Conservation (phyloP, 768 basidiomycete species). For the Podaxis sp. region DNA sequence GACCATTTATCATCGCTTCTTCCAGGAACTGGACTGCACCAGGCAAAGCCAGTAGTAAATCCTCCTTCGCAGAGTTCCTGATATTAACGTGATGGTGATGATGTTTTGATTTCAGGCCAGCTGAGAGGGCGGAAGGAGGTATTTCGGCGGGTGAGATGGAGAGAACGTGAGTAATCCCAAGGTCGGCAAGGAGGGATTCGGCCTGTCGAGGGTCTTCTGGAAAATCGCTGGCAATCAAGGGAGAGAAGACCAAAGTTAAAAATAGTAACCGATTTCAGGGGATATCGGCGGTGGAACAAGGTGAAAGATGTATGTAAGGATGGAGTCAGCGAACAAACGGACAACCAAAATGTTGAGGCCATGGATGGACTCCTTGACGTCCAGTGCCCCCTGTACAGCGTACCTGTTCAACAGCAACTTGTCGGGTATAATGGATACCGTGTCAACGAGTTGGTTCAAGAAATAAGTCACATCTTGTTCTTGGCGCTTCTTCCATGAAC, state of each 20-base stretch:
- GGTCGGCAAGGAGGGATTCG: conserved; percentile 47
- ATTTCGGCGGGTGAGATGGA: conserved; percentile 54
- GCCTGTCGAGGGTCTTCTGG: conserved; percentile 52
- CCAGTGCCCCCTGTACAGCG: conserved; percentile 4
- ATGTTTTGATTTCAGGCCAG: conserved; percentile 26
- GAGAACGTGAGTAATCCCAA: conserved; percentile 54
- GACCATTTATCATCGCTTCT: conserved; percentile 40
- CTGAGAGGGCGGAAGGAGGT: conserved; percentile 28
- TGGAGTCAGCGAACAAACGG: background rate
- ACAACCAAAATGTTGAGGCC: background rate
- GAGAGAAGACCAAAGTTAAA: background rate
- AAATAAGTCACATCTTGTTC: conserved; percentile 53
- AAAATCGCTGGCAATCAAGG: conserved; percentile 43
- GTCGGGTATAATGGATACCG: conserved; percentile 48
- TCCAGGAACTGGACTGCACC: conserved; percentile 46
- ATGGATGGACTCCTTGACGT: background rate
- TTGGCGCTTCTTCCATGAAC: conserved; percentile 58
- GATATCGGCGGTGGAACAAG: background rate
- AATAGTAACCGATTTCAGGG: background rate
- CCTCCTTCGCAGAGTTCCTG: conserved; percentile 35
- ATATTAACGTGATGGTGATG: conserved; percentile 43
- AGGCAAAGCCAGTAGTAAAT: conserved; percentile 45
- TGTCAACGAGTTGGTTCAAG: conserved; percentile 51
- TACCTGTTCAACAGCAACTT: conserved; percentile 55
- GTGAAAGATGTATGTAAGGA: background rate